Conservation (phyloP, 2,329 filamentous ascomycete species). For the Monilinia laxa region DNA sequence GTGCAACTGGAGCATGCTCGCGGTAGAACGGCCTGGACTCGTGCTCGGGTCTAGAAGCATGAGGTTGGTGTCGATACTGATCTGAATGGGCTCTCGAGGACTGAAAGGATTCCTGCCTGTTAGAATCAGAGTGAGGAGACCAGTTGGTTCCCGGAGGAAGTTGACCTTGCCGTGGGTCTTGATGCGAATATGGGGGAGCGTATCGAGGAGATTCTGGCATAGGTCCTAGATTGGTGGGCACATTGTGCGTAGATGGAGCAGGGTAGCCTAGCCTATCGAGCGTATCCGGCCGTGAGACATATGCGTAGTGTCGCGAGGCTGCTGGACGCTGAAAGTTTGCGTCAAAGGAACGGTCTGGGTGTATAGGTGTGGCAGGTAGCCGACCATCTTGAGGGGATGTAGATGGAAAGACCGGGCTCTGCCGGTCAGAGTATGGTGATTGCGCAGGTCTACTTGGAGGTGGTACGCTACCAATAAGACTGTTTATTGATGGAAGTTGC, state of each 20-base stretch:
- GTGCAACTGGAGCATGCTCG: conserved; percentile 29
- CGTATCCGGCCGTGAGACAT: conserved; percentile 32
- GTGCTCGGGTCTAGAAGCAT: conserved; percentile 30
- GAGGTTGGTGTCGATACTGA: conserved; percentile 27
- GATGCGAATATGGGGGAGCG: conserved; percentile 30
- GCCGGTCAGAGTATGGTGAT: conserved; percentile 38
- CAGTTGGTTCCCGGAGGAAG: conserved; percentile 32
- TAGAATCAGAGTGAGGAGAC: conserved; percentile 36
- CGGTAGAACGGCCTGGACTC: conserved; percentile 33
- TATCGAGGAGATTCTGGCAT: conserved; percentile 39
- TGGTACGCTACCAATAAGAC: conserved; percentile 35
- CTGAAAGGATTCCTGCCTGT: conserved; percentile 33
- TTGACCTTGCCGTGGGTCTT: conserved; percentile 28
- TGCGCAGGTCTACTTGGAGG: conserved; percentile 31
- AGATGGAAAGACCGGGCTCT: conserved; percentile 38
- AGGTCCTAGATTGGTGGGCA: conserved; percentile 12
- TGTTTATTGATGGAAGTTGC: conserved; percentile 40
- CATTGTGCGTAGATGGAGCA: conserved; percentile 30
- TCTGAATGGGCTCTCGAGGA: conserved; percentile 36
- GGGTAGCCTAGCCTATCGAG: conserved; percentile 35
- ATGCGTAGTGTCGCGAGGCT: conserved; percentile 29
- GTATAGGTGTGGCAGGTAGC: conserved; percentile 34
- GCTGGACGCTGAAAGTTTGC: conserved; percentile 36
- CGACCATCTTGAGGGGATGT: conserved; percentile 34
- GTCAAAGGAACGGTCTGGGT: conserved; percentile 34